Evolutionary conservation across 176 grass and related monocot species (phyloP), one percentile per base, ranked within the genome.

Genomic region (Bromus sterilis): DNA sequence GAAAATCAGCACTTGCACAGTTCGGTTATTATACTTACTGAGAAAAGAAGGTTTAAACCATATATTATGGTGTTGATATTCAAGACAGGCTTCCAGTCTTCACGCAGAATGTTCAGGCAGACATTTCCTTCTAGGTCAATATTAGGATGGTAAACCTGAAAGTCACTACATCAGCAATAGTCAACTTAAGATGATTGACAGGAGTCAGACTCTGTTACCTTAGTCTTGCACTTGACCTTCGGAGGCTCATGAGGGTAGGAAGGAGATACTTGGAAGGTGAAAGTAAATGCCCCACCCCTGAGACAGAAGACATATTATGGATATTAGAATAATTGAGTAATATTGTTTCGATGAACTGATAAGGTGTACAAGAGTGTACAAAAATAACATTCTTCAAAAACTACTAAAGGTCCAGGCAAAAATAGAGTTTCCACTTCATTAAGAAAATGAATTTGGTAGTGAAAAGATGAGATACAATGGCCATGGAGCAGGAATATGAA

Each of bases 111-210:
- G 75, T 90, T 93, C 20, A 93, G 78, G 72, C 91, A 93, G 51
- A 93, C 91, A 83, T 93, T 93, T 79, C 92, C 92, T 43, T 94
- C 92, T 77, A 94, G 48, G 71, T 94, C 92, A 41, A 94, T 94
- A 79, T 94, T 94, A 49, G 92, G 89, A 87, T 94, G 92, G 51
- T 94, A 94, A 37, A 94, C 80, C 92, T 94, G 64, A 36, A 90
- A 65, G 46, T 33, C 18, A 49, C 34, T 21, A 56, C 23, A 76
- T 76, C 75, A 89, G 63, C 42, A 65, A 77, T 78, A 14, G 3
- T 53, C 56, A 43, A 60, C 33, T n/a, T 30, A 33, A 2, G 1
- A 72, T 36, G 65, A 30, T 3, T 3, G 7, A 61, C n/a, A 68
- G 4, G 5, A 71, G 40, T 61, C 55, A 36, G 46, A 48, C 13